Evolutionary conservation across 2,329 filamentous ascomycete genomes (phyloP).

Genomic region (Xylariaceae sp.): DNA sequence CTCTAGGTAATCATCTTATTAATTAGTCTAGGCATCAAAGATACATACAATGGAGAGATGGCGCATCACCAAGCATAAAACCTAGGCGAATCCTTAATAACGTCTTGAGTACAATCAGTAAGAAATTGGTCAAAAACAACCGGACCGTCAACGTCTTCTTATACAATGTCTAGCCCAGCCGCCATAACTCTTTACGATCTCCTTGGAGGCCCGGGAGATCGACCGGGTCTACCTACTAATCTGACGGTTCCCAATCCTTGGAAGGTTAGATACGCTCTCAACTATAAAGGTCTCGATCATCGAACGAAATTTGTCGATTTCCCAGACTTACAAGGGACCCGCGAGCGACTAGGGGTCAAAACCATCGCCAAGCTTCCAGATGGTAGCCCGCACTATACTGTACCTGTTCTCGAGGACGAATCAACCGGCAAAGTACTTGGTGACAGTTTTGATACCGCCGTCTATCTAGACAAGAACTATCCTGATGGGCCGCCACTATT

Average conservation of each 20-base stretch:
- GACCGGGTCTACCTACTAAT: constrained; percentile 16
- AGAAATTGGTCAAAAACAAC: too few species aligned
- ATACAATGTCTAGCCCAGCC: background rate
- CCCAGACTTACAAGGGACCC: constrained; percentile 47
- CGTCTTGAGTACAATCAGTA: too few species aligned
- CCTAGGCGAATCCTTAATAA: too few species aligned
- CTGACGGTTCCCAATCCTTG: constrained; percentile 28
- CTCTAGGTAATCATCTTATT: too few species aligned
- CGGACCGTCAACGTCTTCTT: too few species aligned
- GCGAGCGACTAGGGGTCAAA: constrained; percentile 41
- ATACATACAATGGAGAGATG: too few species aligned
- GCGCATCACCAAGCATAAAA: too few species aligned
- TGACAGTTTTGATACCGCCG: constrained; percentile 63
- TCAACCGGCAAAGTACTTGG: constrained; percentile 42
- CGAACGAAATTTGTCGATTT: constrained; percentile 46
- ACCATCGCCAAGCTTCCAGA: constrained; percentile 52
- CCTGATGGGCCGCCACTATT: constrained; percentile 27
- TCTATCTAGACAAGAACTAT: constrained; percentile 51
- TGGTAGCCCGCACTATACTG: constrained; percentile 55
- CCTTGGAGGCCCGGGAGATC: constrained; percentile 28
- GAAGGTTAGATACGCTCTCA: constrained; percentile 35
- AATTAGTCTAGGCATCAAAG: too few species aligned
- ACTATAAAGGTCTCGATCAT: constrained; percentile 37
- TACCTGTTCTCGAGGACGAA: constrained; percentile 52
- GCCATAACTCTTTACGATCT: constrained; percentile 40